These are phyloP conservation scores for Entomortierella lignicola DNA, from an alignment of 192 early-diverging fungal species.

Conservation along the genomic window DNA sequence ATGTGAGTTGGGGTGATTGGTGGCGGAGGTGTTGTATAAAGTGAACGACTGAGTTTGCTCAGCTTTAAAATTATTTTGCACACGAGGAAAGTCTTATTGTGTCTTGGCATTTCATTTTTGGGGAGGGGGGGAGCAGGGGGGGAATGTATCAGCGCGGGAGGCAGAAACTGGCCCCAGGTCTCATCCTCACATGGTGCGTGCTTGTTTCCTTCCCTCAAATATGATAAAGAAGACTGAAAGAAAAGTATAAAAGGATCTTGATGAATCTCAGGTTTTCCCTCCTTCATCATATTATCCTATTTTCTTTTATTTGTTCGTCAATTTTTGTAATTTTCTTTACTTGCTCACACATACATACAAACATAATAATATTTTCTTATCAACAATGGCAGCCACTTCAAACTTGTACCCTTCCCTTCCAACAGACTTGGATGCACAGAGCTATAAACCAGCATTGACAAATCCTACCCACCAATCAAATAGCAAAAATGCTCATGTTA, in stretches of 20 bases:
- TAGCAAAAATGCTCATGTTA: background rate
- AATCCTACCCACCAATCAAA: background rate
- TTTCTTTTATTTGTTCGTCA: too few species aligned
- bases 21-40: constrained; percentile 12
- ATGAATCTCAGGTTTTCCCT: background rate
- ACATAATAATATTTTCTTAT: too few species aligned
- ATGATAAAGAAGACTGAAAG: background rate
- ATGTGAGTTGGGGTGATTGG: background rate
- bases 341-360: background rate
- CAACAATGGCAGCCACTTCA: background rate
- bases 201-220: too few species aligned
- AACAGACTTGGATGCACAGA: background rate
- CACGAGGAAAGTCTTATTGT: background rate
- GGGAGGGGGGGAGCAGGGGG: too few species aligned
- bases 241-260: background rate
- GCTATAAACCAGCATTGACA: background rate
- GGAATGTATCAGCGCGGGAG: background rate
- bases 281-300: background rate
- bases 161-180: too few species aligned
- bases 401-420: background rate
- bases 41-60: constrained; percentile 30
- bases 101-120: constrained; percentile 33
- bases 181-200: too few species aligned
- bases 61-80: background rate
- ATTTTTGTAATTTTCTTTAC: too few species aligned